Evolutionary conservation across 345 rosid species (phyloP), one percentile per base, ranked within the genome.

Genomic region (Xanthoceras sorbifolium): DNA sequence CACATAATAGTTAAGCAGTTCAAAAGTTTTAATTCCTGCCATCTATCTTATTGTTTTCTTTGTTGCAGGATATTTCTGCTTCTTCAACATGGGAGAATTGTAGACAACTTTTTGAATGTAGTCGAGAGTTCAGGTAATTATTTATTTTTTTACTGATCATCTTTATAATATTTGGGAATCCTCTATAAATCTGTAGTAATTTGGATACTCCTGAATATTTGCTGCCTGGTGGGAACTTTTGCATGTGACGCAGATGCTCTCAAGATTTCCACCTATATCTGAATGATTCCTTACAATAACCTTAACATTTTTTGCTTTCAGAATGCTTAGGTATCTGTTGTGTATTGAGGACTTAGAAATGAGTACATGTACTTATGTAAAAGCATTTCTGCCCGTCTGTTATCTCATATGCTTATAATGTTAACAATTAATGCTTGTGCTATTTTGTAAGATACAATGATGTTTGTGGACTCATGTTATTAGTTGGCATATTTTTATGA

Each of bases 71-170:
- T 71, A 88, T 96, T 82, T 84, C 87, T 54, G 81, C 86, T 75
- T 83, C 94, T 75, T 96, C 99, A 67, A 81, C 88, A 60, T 96
- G 99, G 99, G 99, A 92, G 78, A 85, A 86, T 14, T 87, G 85
- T 76, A 88, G 81, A 87, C 84, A 80, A 75, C 88, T 89, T 69
- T 82, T 96, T 34, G 92, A 92, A 82, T 88, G 84, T 72, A 89
- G 92, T 84, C 89, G 87, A 72, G 97, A 92, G 78, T 93, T 82
- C 91, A 88, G 97, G 99, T 96, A 86, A 14, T 17, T 83, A 82
- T 36, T 9, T 65, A 7, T 9, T 65, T 73, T 34, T 63, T 44
- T 50, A 5, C 52, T 42, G 44, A 62, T 40, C 10, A 17, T 60
- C 46, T 42, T 20, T n/a, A 20, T 29, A 31, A 32, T 12, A 20